Evolutionary conservation across 306 rosid species (phyloP).

Genomic region (Cicer pinnatifidum): DNA sequence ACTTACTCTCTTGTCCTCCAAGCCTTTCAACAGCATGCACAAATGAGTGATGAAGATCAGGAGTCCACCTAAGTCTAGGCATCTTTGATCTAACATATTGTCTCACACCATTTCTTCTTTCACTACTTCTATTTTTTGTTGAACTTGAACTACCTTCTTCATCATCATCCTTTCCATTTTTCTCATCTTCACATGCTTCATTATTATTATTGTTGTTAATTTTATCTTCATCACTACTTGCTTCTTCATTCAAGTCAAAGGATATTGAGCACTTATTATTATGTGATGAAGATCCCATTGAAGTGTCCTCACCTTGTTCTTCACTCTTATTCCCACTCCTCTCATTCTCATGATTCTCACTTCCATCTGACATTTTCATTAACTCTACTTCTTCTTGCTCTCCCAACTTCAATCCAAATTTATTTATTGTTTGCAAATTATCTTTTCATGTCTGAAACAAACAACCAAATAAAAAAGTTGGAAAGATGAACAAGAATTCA

Average conservation of each 20-base stretch:
- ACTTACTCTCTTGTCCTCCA: constrained; percentile 90
- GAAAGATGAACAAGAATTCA: neutral
- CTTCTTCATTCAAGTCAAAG: constrained; percentile 73
- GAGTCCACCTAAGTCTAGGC: constrained; percentile 93
- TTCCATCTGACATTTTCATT: constrained; percentile 49
- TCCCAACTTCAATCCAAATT: constrained; percentile 31
- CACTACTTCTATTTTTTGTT: constrained; percentile 37
- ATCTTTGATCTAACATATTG: constrained; percentile 76
- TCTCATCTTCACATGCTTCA: neutral
- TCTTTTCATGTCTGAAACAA: constrained; percentile 45
- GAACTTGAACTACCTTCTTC: constrained; percentile 39
- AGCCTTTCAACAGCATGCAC: constrained; percentile 76
- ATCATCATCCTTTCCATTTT: constrained; percentile 4
- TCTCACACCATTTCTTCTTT: constrained; percentile 56
- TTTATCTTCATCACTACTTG: constrained; percentile 43
- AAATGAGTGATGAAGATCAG: constrained; percentile 82
- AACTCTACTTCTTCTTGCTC: neutral
- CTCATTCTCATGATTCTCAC: constrained; percentile 38
- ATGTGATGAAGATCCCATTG: constrained; percentile 47
- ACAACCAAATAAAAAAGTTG: constrained; percentile 11
- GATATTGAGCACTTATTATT: constrained; percentile 55
- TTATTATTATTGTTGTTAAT: neutral
- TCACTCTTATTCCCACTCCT: constrained; percentile 32
- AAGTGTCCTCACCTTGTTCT: constrained; percentile 42
- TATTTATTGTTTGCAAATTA: constrained; percentile 9